Evolutionary conservation across 2,329 filamentous ascomycete genomes (phyloP), one percentile per base, ranked within the genome.

Genomic region (Beauveria bassiana): DNA sequence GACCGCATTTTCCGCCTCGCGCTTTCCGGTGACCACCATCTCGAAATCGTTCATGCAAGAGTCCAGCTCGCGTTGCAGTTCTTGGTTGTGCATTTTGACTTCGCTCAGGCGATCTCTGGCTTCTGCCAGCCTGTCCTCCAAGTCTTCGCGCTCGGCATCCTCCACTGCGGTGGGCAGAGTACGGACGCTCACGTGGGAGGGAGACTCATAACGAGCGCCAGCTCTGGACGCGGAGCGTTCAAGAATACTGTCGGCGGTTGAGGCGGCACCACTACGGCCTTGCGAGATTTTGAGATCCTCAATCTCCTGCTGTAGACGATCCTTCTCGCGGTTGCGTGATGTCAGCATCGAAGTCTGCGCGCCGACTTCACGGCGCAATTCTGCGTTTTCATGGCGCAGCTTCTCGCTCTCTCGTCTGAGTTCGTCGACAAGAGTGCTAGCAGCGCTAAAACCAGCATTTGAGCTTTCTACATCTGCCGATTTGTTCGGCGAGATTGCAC

Each of bases 341-440:
- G 93, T 97, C 40, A 99, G 82, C 91, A 99, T 98, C 0, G 93
- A 97, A 1, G 93, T 96, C 72, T 99, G 95, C 3, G 95, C 95
- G 64, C 93, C 91, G 34, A 98, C 90, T 73, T 98, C 93, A 59
- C 93, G 89, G 59, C 93, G 86, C 38, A 99, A 76, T 72, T 97
- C 93, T 3, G 91, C 91, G 69, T 97, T 98, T 70, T 98, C 93
- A 70, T 93, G 91, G 57, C 90, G 88, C 31, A 98, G 78, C 67
- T 96, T 88, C 64, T 91, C 88, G 61, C 82, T 82, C 68, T 88
- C 85, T 5, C 80, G 78, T 10, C 83, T 81, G 8, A 91, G 76
- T 64, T 96, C 91, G n/a, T 95, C 89, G 12, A 91, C 82, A 1
- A 92, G 83, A 9, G 85, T 89, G 65, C 81, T 86, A 1, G 86